A percentile compares a stretch with the other conserved stretches of the same genome.
These are phyloP conservation scores for Xylaria intraflava DNA, from an alignment of 495 filamentous ascomycete genomes.

Conservation along the genomic window DNA sequence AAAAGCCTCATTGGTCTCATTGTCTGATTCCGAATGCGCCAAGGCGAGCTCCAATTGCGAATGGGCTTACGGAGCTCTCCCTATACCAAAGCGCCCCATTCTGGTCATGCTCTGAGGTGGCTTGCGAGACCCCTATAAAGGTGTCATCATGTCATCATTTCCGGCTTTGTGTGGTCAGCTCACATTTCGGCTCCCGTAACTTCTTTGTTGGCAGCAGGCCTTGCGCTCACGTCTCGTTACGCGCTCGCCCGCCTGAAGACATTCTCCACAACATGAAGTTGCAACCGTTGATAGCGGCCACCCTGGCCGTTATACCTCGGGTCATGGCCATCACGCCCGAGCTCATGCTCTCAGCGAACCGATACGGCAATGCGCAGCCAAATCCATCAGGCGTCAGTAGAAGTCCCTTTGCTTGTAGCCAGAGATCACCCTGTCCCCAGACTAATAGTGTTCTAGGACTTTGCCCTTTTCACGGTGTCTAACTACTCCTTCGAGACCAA, in stretches of 20 bases:
- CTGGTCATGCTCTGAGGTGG: constrained; percentile 4
- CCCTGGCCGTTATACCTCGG: constrained; percentile 21
- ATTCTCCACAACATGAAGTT: constrained; percentile 20
- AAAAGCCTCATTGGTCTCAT: background rate
- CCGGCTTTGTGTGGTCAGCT: background rate
- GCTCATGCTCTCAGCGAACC: constrained; percentile 25
- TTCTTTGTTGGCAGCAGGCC: background rate
- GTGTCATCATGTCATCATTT: background rate
- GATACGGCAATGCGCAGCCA: constrained; percentile 23
- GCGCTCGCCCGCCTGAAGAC: background rate
- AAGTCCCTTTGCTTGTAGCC: background rate
- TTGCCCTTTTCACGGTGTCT: constrained; percentile 34
- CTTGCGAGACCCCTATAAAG: constrained; percentile 6
- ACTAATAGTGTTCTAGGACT: constrained; percentile 16
- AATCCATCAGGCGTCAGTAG: constrained; percentile 28
- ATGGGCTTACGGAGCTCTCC: constrained; percentile 6
- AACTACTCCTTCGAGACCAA: constrained; percentile 67
- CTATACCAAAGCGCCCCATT: background rate
- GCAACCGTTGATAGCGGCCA: constrained; percentile 19
- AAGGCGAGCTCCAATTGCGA: background rate
- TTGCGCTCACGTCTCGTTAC: background rate
- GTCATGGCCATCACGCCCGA: constrained; percentile 26
- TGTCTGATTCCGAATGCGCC: constrained; percentile 1
- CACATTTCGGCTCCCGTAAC: background rate
- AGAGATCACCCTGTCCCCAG: background rate